Base-by-base conservation (phyloP, 225 moss, liverwort and hornwort species). In the Neckera pumila region DNA sequence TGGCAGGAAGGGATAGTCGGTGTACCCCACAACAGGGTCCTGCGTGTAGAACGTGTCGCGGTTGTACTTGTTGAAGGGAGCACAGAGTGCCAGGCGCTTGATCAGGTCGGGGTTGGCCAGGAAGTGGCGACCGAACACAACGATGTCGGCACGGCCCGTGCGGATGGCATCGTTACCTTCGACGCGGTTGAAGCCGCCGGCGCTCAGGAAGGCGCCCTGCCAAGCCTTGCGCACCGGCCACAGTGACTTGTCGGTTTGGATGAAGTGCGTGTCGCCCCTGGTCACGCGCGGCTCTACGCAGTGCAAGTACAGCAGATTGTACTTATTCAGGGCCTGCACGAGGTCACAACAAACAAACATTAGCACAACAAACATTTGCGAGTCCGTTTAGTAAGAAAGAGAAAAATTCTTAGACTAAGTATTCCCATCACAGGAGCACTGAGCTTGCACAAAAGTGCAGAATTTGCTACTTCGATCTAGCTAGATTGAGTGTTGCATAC, bases 221-320 rank as follows among this genome's bases (percentile, higher is more conserved):
- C 59, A 92, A 43, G 89, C 91, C 4, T 76, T 87, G n/a, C 94
- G 88, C 72, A 97, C 85, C 7, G 95, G 91, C 92, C 93, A 91
- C 79, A 93, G 65, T 11, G 87, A 62, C 51, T 40, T 86, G 87
- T 92, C 92, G 26, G 81, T 72, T 86, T 88, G 6, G 71, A 93
- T 90, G 64, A 34, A 61, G 54, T 84, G 89, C 2, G 79, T 57
- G 11, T 87, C 79, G 66, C 2, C 9, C 36, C 4, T 1, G 17
- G 83, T 2, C 36, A 80, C 62, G 2, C 93, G 90, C 9, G 96
- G 93, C 83, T 96, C 94, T 49, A 97, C 75, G 65, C 85, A 91
- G 53, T 97, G 93, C 36, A 92, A 59, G 36, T 94, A 96, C 2
- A 90, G 65, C 42, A 93, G 69, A 17, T 80, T 80, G 85, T 85